Percentiles rank a stretch among this genome's conserved stretches.
Conservation (phyloP, 257 asterid species). For the Rhazya stricta region DNA sequence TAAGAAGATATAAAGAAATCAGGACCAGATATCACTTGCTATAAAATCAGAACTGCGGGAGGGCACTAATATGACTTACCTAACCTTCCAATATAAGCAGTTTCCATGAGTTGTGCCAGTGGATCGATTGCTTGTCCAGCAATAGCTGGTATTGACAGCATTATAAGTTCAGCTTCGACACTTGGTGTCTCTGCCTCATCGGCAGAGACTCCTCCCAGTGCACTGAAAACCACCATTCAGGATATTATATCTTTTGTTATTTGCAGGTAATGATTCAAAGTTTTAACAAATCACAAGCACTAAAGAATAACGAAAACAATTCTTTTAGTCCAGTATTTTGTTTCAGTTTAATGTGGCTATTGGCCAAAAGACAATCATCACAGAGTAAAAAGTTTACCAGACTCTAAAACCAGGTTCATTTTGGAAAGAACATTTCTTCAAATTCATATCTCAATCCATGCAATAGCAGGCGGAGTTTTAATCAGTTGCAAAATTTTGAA, state of each 20-base stretch:
- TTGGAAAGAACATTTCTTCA: neutral
- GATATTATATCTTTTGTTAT: neutral
- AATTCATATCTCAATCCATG: neutral
- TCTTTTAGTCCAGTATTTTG: neutral
- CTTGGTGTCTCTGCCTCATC: slow-evolving; percentile 15
- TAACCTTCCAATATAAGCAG: slow-evolving; percentile 40
- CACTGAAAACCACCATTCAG: slow-evolving; percentile 24
- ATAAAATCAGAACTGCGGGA: neutral
- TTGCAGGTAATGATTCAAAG: neutral
- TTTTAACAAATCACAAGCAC: neutral
- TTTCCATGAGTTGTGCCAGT: slow-evolving; percentile 44
- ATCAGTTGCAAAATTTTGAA: neutral
- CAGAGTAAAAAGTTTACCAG: neutral
- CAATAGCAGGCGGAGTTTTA: neutral
- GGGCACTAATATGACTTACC: slow-evolving; percentile 19
- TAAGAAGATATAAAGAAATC: neutral
- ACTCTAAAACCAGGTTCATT: neutral
- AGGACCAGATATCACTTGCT: neutral
- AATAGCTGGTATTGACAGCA: slow-evolving; percentile 42
- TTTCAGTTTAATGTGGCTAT: neutral
- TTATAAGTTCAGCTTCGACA: slow-evolving; percentile 32
- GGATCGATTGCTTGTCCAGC: slow-evolving; percentile 53
- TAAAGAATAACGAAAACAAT: neutral
- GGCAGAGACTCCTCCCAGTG: slow-evolving; percentile 25
- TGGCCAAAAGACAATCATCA: neutral